Evolutionary conservation across 2,329 filamentous ascomycete species (phyloP), one percentile per base, ranked within the genome.

Genomic region (Thermoascus crustaceus): DNA sequence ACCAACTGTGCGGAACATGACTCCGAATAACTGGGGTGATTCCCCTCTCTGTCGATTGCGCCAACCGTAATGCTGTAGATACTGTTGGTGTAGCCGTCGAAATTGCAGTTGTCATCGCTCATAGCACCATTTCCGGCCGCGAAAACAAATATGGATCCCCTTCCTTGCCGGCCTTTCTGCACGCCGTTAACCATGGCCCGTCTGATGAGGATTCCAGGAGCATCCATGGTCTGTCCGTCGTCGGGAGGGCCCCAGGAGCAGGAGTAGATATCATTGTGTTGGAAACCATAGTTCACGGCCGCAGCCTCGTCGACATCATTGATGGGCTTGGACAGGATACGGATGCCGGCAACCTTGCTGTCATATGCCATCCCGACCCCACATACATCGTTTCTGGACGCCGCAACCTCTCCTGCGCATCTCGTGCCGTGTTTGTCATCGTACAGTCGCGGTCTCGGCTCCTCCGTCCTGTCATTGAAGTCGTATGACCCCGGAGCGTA

Each of bases 41-140:
- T 63, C 24, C 89, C 88, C 47, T 82, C 78, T 40, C 85, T 75
- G 57, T 95, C 88, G 43, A 98, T 82, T 21, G 89, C 89, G 23
- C 91, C 91, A 11, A 98, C 87, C 0, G 88, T 94, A 50, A 98
- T 91, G 58, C 87, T 95, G 71, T 96, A 98, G 50, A 98, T 98
- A 57, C 88, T 95, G 68, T 98, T 98, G 40, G 91, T 98, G 64
- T 98, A 98, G 24, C 91, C 91, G 56, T 98, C 91, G 58, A 98
- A 98, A 60, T 98, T 98, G 73, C 91, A 98, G 63, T 98, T 96
- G 60, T 98, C 91, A 30, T 85, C 88, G 45, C 70, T 77, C 3
- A 72, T 69, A 7, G 89, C 93, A 39, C 91, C 91, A 54, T 98
- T 98, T 40, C 91, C 91, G 46, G 89, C 88, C 27, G 91, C 91